Conservation (phyloP, 2,329 filamentous ascomycete species). For the Neophaeococcomyces aloes region DNA sequence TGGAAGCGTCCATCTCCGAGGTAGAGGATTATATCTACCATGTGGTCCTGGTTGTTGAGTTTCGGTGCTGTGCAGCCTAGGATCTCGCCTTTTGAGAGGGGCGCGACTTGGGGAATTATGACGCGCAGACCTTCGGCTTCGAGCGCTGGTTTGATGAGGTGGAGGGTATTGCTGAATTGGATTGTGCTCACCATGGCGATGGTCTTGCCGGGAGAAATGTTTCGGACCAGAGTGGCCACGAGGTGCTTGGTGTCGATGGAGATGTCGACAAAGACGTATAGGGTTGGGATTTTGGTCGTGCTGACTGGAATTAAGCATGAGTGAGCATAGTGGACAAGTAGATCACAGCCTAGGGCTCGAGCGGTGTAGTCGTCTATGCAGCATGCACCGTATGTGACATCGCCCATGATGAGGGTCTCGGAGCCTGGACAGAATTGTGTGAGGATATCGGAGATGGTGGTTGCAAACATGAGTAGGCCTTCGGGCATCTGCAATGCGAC, state of each 20-base stretch:
- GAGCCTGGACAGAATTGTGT: slow-evolving; percentile 85
- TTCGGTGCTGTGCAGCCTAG: slow-evolving; percentile 90
- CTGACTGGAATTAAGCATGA: slow-evolving; percentile 93
- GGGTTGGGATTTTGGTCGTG: slow-evolving; percentile 89
- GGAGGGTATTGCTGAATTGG: slow-evolving; percentile 95
- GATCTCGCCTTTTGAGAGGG: slow-evolving; percentile 88
- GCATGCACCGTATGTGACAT: slow-evolving; percentile 96
- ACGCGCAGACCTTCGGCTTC: slow-evolving; percentile 77
- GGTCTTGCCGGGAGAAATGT: slow-evolving; percentile 74
- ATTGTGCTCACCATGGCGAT: slow-evolving; percentile 94
- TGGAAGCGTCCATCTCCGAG: slow-evolving; percentile 90
- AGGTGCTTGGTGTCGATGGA: slow-evolving; percentile 86
- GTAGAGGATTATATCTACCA: slow-evolving; percentile 72
- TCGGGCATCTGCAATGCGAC: slow-evolving; percentile 97
- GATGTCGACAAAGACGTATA: slow-evolving; percentile 98
- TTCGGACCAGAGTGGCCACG: slow-evolving; percentile 73
- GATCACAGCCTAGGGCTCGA: slow-evolving; percentile 80
- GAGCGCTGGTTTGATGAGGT: slow-evolving; percentile 66
- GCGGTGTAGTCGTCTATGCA: slow-evolving; percentile 99
- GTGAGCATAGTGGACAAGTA: slow-evolving; percentile 94
- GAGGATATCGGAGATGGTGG: slow-evolving; percentile 93
- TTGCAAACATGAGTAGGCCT: slow-evolving; percentile 86
- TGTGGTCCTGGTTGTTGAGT: slow-evolving; percentile 40
- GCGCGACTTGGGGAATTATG: slow-evolving; percentile 82
- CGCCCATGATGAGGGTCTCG: slow-evolving; percentile 95